Evolutionary conservation across 1,284 basidiomycete species (phyloP).

Genomic region (Volvariella volvacea): DNA sequence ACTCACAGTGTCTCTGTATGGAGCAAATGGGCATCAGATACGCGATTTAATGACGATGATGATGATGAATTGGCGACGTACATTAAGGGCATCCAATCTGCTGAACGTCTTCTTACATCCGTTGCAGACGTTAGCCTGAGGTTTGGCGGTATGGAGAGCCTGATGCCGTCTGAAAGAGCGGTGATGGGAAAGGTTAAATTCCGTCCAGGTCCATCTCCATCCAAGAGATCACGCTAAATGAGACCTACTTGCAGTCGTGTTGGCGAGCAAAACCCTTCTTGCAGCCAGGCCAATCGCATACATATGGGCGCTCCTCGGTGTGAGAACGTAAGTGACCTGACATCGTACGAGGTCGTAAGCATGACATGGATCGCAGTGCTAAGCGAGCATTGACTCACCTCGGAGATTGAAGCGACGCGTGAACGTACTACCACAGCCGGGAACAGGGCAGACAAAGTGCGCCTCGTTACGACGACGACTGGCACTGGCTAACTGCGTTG

Average conservation of each 20-base stretch:
- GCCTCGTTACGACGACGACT: constrained; percentile 87
- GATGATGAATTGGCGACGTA: constrained; percentile 41
- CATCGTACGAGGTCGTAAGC: constrained; percentile 12
- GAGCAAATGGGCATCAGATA: constrained; percentile 12
- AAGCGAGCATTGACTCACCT: constrained; percentile 40
- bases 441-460: constrained; percentile 88
- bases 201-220: neutral
- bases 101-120: constrained; percentile 95
- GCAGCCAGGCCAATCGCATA: constrained; percentile 90
- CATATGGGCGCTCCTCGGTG: constrained; percentile 90
- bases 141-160: constrained; percentile 79
- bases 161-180: constrained; percentile 63
- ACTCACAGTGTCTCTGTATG: constrained; percentile 43
- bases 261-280: constrained; percentile 92
- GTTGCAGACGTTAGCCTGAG: constrained; percentile 81
- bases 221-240: neutral
- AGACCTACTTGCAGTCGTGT: constrained; percentile 89
- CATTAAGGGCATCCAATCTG: constrained; percentile 87
- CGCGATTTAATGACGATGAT: constrained; percentile 13
- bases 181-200: neutral
- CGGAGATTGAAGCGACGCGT: constrained; percentile 80
- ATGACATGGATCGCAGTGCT: constrained; percentile 14
- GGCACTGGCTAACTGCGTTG: constrained; percentile 90
- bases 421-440: constrained; percentile 93
- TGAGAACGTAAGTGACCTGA: constrained; percentile 92